phyloP scores from a whole-genome alignment of 371 early-diverging fungal genomes.

The Amoeboaphelidium occidentale region DNA sequence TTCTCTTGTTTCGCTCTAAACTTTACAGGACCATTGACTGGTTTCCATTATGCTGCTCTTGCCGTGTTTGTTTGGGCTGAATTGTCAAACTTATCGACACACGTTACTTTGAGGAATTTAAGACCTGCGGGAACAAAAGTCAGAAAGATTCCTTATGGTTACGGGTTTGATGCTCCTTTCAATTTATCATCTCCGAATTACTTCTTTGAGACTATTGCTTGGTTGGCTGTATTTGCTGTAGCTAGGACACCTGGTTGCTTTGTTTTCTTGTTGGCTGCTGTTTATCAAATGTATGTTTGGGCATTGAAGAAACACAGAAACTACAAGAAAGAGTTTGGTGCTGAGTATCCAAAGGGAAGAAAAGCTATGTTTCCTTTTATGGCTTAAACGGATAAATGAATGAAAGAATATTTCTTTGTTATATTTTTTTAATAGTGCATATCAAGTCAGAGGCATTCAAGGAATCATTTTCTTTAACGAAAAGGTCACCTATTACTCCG shows the following conservation, averaged over 20 bases:
- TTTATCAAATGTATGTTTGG: conserved; percentile 44
- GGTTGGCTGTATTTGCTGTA: conserved; percentile 46
- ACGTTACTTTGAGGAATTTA: conserved; percentile 63
- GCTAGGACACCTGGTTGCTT: conserved; percentile 44
- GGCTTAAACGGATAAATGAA: no score
- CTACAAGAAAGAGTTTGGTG: conserved; percentile 70
- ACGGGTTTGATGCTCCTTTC: conserved; percentile 59
- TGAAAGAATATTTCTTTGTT: no score
- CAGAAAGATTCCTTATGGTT: conserved; percentile 75
- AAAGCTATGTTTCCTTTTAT: conserved; percentile 74
- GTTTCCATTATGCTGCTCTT: neutral
- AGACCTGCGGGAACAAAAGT: conserved; percentile 70
- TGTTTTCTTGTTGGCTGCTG: conserved; percentile 51
- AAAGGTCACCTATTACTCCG: conserved; percentile 16
- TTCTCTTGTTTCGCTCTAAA: no score
- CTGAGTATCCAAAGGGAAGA: conserved; percentile 59
- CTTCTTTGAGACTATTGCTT: conserved; percentile 63
- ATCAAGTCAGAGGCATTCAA: neutral
- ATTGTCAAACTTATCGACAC: conserved; percentile 58
- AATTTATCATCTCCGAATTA: conserved; percentile 57
- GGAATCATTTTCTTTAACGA: neutral
- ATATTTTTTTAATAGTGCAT: neutral
- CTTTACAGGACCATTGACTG: neutral
- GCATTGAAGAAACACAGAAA: conserved; percentile 82
- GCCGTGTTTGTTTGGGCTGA: conserved; percentile 26